Base-by-base conservation (phyloP, 2,329 filamentous ascomycete genomes). In the Aspergillus sp. region DNA sequence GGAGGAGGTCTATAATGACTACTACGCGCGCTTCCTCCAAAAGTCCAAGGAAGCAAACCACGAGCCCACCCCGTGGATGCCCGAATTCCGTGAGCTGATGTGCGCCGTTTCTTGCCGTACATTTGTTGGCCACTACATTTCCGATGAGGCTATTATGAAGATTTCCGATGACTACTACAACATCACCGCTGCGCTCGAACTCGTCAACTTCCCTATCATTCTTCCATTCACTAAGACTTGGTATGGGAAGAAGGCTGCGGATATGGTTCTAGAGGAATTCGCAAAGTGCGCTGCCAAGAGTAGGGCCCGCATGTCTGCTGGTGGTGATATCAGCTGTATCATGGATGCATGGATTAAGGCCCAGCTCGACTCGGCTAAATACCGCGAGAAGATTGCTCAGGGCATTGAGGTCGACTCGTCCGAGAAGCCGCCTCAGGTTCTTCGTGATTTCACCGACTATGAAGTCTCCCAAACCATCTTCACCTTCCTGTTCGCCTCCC, bases 121-220 rank as follows among this genome's bases (percentile, higher is more conserved):
- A n/a, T 98, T 98, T 73, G 91, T 96, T 62, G 95, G 95, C 43
- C 88, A 96, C 80, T 98, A 98, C 80, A 93, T 97, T 76, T 87
- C 89, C 46, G 90, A 96, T 59, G 90, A 91, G 73, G 87, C 90
- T 49, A 88, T 98, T 70, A 93, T 96, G 84, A 93, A 90, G 81
- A 95, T 98, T 64, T 90, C 93, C 61, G 90, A 96, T 76, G 93
- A 98, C 78, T 99, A 96, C 80, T 98, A 96, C 78, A 85, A 93
- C 64, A 96, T 98, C 73, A 98, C 95, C 14, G 93, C 90, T 57
- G 95, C 95, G 21, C 85, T 98, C 66, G 95, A 99, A 77, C 85
- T 98, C 47, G 95, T 99, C 82, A 98, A 98, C 82, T 96, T 98
- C 81, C 93, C 95, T 59, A 90, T 98, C 77, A 97, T 98, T 73